phyloP scores from a whole-genome alignment of 2,329 filamentous ascomycete genomes.

The Botrytis squamosa region DNA sequence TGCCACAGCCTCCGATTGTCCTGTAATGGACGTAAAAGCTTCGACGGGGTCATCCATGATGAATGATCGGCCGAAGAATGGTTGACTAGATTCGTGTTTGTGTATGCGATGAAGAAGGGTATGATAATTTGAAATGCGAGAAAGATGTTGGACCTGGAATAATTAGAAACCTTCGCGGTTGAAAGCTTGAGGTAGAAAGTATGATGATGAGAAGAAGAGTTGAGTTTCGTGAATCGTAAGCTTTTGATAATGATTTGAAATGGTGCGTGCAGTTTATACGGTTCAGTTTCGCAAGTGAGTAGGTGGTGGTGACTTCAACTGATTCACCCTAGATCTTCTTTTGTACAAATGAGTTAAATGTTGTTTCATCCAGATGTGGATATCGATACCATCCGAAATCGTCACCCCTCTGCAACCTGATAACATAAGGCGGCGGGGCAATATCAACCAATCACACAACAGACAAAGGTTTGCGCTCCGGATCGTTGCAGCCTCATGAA shows the following conservation, averaged over 20 bases:
- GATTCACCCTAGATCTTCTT: not conserved
- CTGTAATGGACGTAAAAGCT: slow-evolving; percentile 80
- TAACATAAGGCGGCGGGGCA: slow-evolving; percentile 5
- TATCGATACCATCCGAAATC: slow-evolving; percentile 14
- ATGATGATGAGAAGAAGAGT: not conserved
- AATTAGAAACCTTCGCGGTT: not conserved
- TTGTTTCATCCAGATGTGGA: not conserved
- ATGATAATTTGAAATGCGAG: not conserved
- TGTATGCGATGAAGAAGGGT: not conserved
- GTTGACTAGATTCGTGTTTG: not conserved
- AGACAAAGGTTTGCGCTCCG: not conserved
- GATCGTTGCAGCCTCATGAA: not conserved
- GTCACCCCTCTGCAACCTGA: slow-evolving; percentile 21
- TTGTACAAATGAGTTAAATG: not conserved
- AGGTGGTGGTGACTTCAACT: not conserved
- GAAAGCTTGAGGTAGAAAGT: not conserved
- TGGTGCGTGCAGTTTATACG: not conserved
- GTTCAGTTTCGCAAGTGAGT: not conserved
- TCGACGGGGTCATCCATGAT: slow-evolving; percentile 61
- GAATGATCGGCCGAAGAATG: slow-evolving; percentile 1
- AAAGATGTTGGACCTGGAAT: not conserved
- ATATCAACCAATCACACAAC: not conserved
- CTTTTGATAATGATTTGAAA: not conserved
- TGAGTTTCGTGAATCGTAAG: not conserved
- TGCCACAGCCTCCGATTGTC: slow-evolving; percentile 69